A percentile compares a stretch with the other conserved stretches of the same genome.
phyloP scores from a whole-genome alignment of 2,329 filamentous ascomycete species.

The Aureobasidium sp. region DNA sequence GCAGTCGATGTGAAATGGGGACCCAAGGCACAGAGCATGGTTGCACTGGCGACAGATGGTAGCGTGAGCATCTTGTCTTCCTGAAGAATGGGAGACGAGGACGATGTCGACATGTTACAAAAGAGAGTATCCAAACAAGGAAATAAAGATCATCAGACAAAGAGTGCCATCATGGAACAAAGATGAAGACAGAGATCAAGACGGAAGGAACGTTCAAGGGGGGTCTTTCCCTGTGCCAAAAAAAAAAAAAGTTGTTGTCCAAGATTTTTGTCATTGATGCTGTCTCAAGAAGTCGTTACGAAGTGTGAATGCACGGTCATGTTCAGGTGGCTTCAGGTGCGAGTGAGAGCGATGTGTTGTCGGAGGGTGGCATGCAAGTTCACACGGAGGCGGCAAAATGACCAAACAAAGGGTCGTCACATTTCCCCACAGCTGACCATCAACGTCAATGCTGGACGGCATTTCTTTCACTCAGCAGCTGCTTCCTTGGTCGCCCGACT shows the following conservation, averaged over 20 bases:
- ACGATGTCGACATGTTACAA: not conserved
- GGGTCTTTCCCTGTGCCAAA: not conserved
- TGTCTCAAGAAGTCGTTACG: not conserved
- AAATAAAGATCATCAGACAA: not conserved
- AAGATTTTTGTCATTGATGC: not conserved
- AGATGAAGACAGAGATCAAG: not conserved
- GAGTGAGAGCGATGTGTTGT: not conserved
- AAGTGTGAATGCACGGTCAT: not conserved
- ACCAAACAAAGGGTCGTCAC: slow-evolving; percentile 6
- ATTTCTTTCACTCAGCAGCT: slow-evolving; percentile 5
- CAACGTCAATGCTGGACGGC: not conserved
- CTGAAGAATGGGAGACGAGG: not conserved
- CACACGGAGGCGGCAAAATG: not conserved
- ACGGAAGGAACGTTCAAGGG: not conserved
- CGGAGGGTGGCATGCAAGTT: not conserved
- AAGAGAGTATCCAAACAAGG: not conserved
- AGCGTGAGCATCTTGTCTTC: slow-evolving; percentile 60
- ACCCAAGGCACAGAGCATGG: slow-evolving; percentile 59
- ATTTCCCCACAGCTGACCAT: not conserved
- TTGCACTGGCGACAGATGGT: slow-evolving; percentile 67
- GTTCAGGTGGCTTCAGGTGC: not conserved
- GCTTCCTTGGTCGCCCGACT: not conserved
- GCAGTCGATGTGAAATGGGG: slow-evolving; percentile 73
- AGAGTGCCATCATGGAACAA: not conserved
- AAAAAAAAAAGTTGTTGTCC: not conserved